Percentiles rank a stretch among this genome's conserved stretches.
phyloP scores from a whole-genome alignment of 352 stramenopile genomes.

The Phytophthora foliorum region DNA sequence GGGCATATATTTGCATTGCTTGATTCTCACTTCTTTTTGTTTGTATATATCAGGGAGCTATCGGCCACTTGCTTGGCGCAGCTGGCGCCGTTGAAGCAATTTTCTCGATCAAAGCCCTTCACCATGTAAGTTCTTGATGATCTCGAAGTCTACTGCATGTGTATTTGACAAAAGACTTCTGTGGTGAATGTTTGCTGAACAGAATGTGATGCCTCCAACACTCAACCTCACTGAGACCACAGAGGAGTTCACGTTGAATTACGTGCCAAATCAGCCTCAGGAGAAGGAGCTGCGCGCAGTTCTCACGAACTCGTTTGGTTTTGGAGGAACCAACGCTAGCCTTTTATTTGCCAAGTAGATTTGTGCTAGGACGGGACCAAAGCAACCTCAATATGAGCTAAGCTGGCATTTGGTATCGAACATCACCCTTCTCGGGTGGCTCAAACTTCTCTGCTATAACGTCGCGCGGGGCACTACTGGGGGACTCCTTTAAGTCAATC shows the following conservation, averaged over 20 bases:
- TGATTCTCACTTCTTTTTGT: not conserved
- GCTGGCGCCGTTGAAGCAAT: slow-evolving; percentile 97
- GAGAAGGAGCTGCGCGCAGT: slow-evolving; percentile 83
- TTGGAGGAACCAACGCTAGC: slow-evolving; percentile 96
- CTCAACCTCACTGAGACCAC: slow-evolving; percentile 91
- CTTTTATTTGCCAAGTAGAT: slow-evolving; percentile 81
- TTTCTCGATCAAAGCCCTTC: slow-evolving; percentile 94
- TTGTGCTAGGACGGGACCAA: not conserved
- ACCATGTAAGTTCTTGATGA: slow-evolving; percentile 64
- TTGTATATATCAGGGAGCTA: slow-evolving; percentile 64
- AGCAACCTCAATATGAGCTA: slow-evolving; percentile 25
- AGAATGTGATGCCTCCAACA: slow-evolving; percentile 94
- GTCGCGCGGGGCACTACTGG: slow-evolving; percentile 2
- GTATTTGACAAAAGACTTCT: not conserved
- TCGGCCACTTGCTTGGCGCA: slow-evolving; percentile 96
- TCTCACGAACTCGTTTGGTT: slow-evolving; percentile 98
- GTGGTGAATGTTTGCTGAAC: not conserved
- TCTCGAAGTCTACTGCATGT: not conserved
- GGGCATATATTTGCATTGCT: not conserved
- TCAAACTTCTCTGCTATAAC: slow-evolving; percentile 25
- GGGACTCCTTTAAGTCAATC: slow-evolving; percentile 12
- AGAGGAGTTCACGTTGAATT: slow-evolving; percentile 88
- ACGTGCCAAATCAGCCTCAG: slow-evolving; percentile 75
- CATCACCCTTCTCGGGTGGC: slow-evolving; percentile 35
- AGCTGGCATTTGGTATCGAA: slow-evolving; percentile 43